Evolutionary conservation across 768 basidiomycete species (phyloP), one percentile per base, ranked within the genome.

Genomic region (Crepidotus variabilis): DNA sequence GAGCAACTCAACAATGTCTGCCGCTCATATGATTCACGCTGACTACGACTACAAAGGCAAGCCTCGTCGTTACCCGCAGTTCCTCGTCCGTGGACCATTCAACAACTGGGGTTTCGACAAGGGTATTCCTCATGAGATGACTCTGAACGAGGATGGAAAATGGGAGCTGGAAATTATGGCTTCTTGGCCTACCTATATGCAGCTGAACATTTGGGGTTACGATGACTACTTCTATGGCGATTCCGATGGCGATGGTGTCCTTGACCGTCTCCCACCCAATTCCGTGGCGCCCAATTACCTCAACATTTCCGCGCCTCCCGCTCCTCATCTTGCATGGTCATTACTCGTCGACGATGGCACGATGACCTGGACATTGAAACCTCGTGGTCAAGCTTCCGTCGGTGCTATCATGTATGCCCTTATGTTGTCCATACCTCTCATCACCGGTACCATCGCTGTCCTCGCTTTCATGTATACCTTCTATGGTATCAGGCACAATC

Each of bases 141-240:
- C 70, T 24, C 82, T 84, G 56, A 79, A 79, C 49, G 70, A 73
- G 6, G 79, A 91, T 48, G 81, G 86, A 51, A 75, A 77, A 50
- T 96, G 94, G 92, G 85, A 91, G 59, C 78, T 94, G 48, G 88
- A 93, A 69, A 86, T 96, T 66, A 94, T 93, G 87, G 82, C 90
- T 32, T 74, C 81, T 10, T 97, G 94, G 94, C 94, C 94, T 5
- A 87, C 90, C 1, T 93, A 85, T 62, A 75, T 96, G 28, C 92
- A 97, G 69, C 77, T 96, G 54, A 95, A 96, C 72, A 87, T 96
- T 52, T 96, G 86, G 77, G 88, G 85, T 56, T 94, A 85, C 69
- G 93, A 95, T 66, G 85, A 95, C 63, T 97, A 84, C 75, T 97
- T 88, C 75, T 96, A 95, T 62, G 94, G 94, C 57, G 94, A 97